Evolutionary conservation across 345 rosid genomes (phyloP).

Genomic region (Pelargonium nanum): DNA sequence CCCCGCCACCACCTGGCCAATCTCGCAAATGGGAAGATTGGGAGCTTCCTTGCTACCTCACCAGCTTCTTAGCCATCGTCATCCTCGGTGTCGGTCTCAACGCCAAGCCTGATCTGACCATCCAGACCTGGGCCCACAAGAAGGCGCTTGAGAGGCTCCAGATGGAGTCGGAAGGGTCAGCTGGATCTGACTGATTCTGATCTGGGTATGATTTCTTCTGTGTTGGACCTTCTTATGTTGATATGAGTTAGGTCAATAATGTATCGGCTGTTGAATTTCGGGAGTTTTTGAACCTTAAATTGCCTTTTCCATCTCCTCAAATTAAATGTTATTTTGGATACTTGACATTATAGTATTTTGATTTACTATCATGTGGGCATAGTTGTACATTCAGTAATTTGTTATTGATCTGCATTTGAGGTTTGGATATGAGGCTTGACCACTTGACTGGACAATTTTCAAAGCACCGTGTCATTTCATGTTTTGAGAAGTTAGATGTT

Average conservation of each 20-base stretch:
- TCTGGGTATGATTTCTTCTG: neutral
- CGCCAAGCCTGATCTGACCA: slow-evolving; percentile 95
- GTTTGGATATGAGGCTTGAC: neutral
- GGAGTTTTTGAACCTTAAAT: too few relatives aligned
- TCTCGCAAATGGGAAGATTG: slow-evolving; percentile 95
- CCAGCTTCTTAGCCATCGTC: slow-evolving; percentile 89
- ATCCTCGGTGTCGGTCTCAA: slow-evolving; percentile 96
- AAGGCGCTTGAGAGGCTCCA: slow-evolving; percentile 84
- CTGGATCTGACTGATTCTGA: neutral
- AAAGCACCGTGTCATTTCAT: neutral
- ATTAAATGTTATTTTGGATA: neutral
- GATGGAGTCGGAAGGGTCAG: slow-evolving; percentile 46
- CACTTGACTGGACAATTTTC: neutral
- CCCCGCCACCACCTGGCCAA: slow-evolving; percentile 70
- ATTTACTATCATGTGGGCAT: neutral
- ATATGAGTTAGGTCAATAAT: neutral
- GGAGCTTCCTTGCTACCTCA: slow-evolving; percentile 98
- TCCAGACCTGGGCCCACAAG: slow-evolving; percentile 99
- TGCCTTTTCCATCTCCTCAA: neutral
- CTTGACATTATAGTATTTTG: neutral
- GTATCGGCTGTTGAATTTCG: neutral
- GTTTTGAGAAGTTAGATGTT: neutral
- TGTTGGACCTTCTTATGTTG: neutral
- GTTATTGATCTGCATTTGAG: neutral
- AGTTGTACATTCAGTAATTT: neutral